Base-by-base conservation (phyloP, 495 filamentous ascomycete species). In the Evernia prunastri region DNA sequence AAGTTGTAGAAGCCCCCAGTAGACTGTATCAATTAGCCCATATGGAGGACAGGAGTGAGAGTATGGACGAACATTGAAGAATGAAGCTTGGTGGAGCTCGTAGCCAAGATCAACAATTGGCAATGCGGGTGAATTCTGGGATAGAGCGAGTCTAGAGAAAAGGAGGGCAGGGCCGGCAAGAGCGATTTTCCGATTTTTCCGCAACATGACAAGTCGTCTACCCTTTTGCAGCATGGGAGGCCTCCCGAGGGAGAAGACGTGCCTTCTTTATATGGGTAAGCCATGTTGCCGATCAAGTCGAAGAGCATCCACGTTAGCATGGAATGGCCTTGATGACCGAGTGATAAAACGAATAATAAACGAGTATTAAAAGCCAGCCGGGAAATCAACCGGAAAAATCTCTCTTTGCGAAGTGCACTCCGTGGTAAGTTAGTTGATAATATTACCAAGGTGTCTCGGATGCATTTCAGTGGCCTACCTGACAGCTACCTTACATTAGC, bases 61-160 rank as follows among this genome's bases (percentile, higher is more conserved):
- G n/a, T n/a, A n/a, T 43, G 20, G 25, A 66, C 69, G 64, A 64
- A 78, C 76, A 72, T 81, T 81, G 66, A 74, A 77, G 53, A 69
- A 71, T 20, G 74, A 67, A 31, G 81, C 81, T 67, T 75, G 80
- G 36, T 83, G 78, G 12, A 77, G 49, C 60, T 79, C 73, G 66
- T 84, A 83, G 43, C 77, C 79, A 13, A 83, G 72, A 63, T 84
- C 81, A 42, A 83, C 78, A 27, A 76, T 67, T 4, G 81, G 81
- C 31, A 80, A 29, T 33, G 37, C 31, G 13, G 63, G 60, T 27
- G 42, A n/a, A 15, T n/a, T 31, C 29, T 60, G 63, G 11, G 63
- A 45, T 10, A 27, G 33, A 51, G 58, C 35, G 18, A 57, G 37
- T 12, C 27, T 10, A 36, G 54, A 43, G 37, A 51, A 33, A 23